phyloP scores from a whole-genome alignment of 768 basidiomycete genomes.

The Fomitopsis pulvina region DNA sequence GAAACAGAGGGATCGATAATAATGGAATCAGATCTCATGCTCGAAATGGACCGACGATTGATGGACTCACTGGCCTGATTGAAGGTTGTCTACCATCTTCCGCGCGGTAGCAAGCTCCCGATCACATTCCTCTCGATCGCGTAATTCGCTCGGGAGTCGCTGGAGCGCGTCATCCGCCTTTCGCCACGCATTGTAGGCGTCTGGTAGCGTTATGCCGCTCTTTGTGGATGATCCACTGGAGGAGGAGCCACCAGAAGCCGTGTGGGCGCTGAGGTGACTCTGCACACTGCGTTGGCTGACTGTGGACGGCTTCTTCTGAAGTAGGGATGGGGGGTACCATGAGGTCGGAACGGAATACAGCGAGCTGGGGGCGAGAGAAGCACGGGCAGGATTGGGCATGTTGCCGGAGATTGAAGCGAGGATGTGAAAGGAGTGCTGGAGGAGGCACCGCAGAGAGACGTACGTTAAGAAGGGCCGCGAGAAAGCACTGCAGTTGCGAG shows the following conservation, averaged over 20 bases:
- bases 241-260: neutral
- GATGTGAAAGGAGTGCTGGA: neutral
- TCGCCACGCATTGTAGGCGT: slow-evolving; percentile 14
- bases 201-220: neutral
- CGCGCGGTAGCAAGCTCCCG: slow-evolving; percentile 7
- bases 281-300: no score
- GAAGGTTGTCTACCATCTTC: neutral
- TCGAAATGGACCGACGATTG: neutral
- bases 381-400: neutral
- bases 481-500: neutral
- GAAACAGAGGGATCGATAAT: neutral
- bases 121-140: slow-evolving; percentile 6
- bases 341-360: neutral
- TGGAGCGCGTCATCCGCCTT: slow-evolving; percentile 16
- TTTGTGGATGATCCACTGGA: neutral
- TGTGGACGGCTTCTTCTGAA: neutral
- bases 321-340: neutral
- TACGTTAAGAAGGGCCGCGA: neutral
- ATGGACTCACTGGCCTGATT: slow-evolving; percentile 1
- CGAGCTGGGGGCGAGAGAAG: neutral
- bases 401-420: neutral
- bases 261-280: neutral
- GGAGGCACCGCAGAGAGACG: neutral
- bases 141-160: slow-evolving; percentile 9
- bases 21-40: neutral